Conservation (phyloP, 306 rosid species). For the Vigna nakashimae region DNA sequence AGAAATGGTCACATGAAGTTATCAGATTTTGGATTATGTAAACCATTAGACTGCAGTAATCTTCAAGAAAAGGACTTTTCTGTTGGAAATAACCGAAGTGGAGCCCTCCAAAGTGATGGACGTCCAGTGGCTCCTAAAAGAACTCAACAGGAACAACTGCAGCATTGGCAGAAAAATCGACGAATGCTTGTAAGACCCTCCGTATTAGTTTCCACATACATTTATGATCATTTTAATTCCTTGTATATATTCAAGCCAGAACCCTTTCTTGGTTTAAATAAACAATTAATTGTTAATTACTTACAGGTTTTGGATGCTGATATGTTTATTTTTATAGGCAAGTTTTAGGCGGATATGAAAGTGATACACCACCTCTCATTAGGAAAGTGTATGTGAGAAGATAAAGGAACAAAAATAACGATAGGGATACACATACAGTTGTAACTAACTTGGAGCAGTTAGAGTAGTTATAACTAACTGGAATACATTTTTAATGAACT, state of each 20-base stretch:
- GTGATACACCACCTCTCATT: too few relatives aligned
- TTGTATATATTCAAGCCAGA: slow-evolving; percentile 15
- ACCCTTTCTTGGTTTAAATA: background rate
- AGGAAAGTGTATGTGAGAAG: too few relatives aligned
- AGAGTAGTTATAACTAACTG: too few relatives aligned
- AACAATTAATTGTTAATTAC: slow-evolving; percentile 9
- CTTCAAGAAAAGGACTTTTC: slow-evolving; percentile 94
- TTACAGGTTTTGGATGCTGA: background rate
- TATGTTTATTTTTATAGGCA: background rate
- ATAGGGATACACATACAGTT: too few relatives aligned
- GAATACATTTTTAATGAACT: too few relatives aligned
- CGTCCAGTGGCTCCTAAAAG: slow-evolving; percentile 55
- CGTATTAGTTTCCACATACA: slow-evolving; percentile 38
- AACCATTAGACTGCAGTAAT: slow-evolving; percentile 79
- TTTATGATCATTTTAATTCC: slow-evolving; percentile 38
- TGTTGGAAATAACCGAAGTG: slow-evolving; percentile 75
- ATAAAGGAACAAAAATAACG: too few relatives aligned
- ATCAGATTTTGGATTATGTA: slow-evolving; percentile 92
- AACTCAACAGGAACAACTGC: slow-evolving; percentile 79
- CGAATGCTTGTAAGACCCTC: slow-evolving; percentile 71
- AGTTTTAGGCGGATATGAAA: background rate
- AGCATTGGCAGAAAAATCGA: slow-evolving; percentile 87
- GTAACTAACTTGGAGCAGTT: too few relatives aligned
- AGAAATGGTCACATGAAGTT: slow-evolving; percentile 83
- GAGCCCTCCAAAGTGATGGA: slow-evolving; percentile 93